Conservation (phyloP, 768 basidiomycete species). For the Leccinellum rugosiceps region DNA sequence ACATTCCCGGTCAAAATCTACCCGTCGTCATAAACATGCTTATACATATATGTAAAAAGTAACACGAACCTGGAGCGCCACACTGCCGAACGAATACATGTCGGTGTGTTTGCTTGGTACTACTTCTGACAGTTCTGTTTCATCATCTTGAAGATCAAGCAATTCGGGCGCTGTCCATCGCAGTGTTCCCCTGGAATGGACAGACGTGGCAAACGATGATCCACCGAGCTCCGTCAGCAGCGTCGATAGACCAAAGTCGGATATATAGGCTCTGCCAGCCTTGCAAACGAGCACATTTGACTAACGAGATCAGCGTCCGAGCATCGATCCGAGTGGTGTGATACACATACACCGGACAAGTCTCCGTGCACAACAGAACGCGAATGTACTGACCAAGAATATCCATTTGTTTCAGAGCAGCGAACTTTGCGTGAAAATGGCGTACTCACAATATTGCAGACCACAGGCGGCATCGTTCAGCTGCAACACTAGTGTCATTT, state of each 20-base stretch:
- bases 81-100: conserved; percentile 29
- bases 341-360: conserved; percentile 19
- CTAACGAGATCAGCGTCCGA: not conserved
- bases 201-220: conserved; percentile 33
- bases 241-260: conserved; percentile 46
- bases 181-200: conserved; percentile 33
- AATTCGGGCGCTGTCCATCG: conserved; percentile 25
- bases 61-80: conserved; percentile 22
- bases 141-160: conserved; percentile 25
- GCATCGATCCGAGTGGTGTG: not conserved
- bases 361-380: conserved; percentile 17
- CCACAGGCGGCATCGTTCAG: conserved; percentile 19
- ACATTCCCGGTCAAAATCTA: conserved; percentile 14
- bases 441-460: conserved; percentile 16
- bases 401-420: not conserved
- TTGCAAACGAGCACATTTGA: conserved; percentile 17
- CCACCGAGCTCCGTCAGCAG: conserved; percentile 38
- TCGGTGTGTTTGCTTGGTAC: conserved; percentile 12
- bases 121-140: conserved; percentile 8
- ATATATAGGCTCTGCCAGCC: conserved; percentile 15
- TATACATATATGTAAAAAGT: not conserved
- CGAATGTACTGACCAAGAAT: conserved; percentile 13
- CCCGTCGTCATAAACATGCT: not conserved
- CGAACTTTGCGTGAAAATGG: not conserved
- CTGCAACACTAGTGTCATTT: conserved; percentile 2